Base-by-base conservation (phyloP, 2,329 filamentous ascomycete species). In the Fusarium sp. region DNA sequence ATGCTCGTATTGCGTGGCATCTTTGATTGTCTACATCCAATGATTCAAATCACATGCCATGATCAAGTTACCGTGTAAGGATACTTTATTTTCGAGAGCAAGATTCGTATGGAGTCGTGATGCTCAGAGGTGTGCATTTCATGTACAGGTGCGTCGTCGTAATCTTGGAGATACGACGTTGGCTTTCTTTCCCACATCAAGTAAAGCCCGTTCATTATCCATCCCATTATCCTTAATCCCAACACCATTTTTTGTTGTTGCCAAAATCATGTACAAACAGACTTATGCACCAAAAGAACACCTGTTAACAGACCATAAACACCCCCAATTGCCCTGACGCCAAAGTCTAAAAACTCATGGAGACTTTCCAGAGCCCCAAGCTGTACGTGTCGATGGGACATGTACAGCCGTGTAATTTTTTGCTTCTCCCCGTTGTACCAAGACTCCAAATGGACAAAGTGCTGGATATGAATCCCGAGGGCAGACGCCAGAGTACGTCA, bases 231-330 rank as follows among this genome's bases (percentile, higher is more conserved):
- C 24, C 18, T 40, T 22, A 9, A 16, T 54, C 51, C 11, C 40
- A 30, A 45, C 63, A 54, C 67, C 60, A 30, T 63, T 69, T 57
- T 56, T 57, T 42, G 49, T 52, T 61, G 37, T 61, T 66, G 48
- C 48, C 59, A 22, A 12, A 45, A 44, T 37, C 48, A 67, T 60
- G 67, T 65, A 70, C 67, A 70, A n/a, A 66, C 62, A 70, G 22
- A 66, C 62, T 51, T 14, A 37, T 49, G 44, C 51, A 42, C 49
- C 34, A 11, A 41, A 22, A 22, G 34, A 37, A 37, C 34, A 44
- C 67, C 44, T 37, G 18, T 37, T n/a, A 69, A 55, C 48, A 52
- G 44, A 63, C 48, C 47, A 34, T 56, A 56, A 47, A 45, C 46
- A 64, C 48, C 44, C 46, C 51, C 9, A 14, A 27, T 67, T 29